These are phyloP conservation scores for Pichia sp. DNA, from an alignment of 1,139 yeast genomes.

Conservation along the genomic window DNA sequence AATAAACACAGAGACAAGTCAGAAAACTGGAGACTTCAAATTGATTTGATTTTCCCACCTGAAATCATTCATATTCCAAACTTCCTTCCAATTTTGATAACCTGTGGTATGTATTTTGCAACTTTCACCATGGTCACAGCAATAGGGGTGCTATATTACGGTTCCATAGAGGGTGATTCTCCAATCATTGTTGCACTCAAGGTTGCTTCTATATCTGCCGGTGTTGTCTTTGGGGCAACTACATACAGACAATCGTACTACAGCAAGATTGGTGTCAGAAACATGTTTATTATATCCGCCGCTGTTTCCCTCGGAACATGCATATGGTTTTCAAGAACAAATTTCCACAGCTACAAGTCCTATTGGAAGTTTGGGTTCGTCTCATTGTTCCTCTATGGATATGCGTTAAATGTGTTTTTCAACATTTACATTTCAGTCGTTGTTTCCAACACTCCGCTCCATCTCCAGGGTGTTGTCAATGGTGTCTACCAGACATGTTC, in stretches of 20 bases:
- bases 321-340: constrained; percentile 28
- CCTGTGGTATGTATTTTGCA: constrained; percentile 12
- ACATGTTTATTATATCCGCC: constrained; percentile 21
- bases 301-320: constrained; percentile 16
- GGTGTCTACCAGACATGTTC: constrained; percentile 32
- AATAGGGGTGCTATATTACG: constrained; percentile 18
- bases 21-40: no score
- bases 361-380: constrained; percentile 32
- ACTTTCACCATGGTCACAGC: constrained; percentile 12
- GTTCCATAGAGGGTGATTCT: constrained; percentile 20
- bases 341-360: constrained; percentile 17
- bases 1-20: no score
- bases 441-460: constrained; percentile 31
- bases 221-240: constrained; percentile 16
- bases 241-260: constrained; percentile 14
- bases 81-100: constrained; percentile 15
- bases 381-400: constrained; percentile 23
- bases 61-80: no score
- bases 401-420: constrained; percentile 20
- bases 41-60: no score
- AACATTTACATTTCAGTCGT: constrained; percentile 24
- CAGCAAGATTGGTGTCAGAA: constrained; percentile 20
- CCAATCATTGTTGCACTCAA: constrained; percentile 30
- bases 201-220: constrained; percentile 26
- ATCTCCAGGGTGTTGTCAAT: constrained; percentile 33